Conservation (phyloP, 1,139 yeast species). For the Blastobotrys proliferans region DNA sequence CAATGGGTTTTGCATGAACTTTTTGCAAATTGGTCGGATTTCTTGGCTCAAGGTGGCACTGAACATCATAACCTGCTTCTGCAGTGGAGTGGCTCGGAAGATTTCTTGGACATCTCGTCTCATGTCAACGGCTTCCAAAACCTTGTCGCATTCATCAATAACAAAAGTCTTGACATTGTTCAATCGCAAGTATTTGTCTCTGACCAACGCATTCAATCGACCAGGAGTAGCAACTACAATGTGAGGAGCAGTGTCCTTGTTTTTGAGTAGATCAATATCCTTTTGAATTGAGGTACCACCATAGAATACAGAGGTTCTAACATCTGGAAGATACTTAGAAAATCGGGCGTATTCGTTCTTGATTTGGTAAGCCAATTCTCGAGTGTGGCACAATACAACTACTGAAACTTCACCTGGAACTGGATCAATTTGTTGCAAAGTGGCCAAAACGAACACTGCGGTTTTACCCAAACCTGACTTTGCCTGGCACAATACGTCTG, state of each 20-base stretch:
- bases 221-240: conserved; percentile 98
- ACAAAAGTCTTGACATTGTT: conserved; percentile 92
- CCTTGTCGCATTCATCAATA: conserved; percentile 98
- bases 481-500: conserved; percentile 98
- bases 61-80: conserved; percentile 99
- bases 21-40: conserved; percentile 94
- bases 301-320: conserved; percentile 91
- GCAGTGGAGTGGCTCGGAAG: conserved; percentile 96
- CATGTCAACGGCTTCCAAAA: conserved; percentile 82
- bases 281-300: conserved; percentile 90
- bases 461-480: conserved; percentile 99
- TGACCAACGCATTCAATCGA: conserved; percentile 88
- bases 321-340: conserved; percentile 98
- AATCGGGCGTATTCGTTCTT: conserved; percentile 96
- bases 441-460: conserved; percentile 93
- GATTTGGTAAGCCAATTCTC: conserved; percentile 98
- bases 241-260: conserved; percentile 94
- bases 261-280: conserved; percentile 84
- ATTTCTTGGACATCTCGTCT: conserved; percentile 98
- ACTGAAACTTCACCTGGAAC: conserved; percentile 96
- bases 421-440: conserved; percentile 96
- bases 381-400: conserved; percentile 92
- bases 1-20: conserved; percentile 96
- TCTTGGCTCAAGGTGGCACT: conserved; percentile 94
- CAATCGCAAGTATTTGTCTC: conserved; percentile 84